Conservation (phyloP, 139 green algal species). For the Tetraselmis chui region DNA sequence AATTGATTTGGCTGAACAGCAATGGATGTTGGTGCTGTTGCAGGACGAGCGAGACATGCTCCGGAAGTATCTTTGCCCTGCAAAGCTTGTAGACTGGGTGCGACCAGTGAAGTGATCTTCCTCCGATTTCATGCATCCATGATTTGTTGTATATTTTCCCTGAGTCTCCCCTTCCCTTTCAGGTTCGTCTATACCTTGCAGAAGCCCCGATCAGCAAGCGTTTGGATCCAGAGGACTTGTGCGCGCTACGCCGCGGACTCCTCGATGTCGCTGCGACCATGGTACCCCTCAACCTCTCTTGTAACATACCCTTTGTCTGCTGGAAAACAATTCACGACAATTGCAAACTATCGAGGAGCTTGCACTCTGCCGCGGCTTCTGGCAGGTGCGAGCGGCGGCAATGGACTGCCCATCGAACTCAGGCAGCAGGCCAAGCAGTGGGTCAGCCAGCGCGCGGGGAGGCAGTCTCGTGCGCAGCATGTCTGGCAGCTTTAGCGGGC, state of each 20-base stretch:
- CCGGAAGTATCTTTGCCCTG: not conserved
- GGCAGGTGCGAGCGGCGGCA: not conserved
- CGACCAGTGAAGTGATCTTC: no score
- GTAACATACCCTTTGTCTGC: not conserved
- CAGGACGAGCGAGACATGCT: conserved; percentile 17
- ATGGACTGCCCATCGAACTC: not conserved
- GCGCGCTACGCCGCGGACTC: conserved; percentile 13
- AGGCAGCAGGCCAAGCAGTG: not conserved
- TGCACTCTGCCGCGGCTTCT: not conserved
- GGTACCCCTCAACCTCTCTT: no score
- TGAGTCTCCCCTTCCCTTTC: no score
- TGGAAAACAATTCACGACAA: no score
- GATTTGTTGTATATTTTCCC: no score
- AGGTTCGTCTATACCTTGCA: not conserved
- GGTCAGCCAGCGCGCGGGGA: not conserved
- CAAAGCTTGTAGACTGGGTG: not conserved
- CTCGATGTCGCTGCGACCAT: conserved; percentile 9
- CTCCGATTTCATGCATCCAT: no score
- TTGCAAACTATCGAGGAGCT: no score
- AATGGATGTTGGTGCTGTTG: not conserved
- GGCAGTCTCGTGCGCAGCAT: not conserved
- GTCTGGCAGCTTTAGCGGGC: not conserved
- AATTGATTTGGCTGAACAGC: no score
- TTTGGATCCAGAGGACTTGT: conserved; percentile 1
- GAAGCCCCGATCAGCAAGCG: not conserved